Evolutionary conservation across 768 basidiomycete genomes (phyloP).

Genomic region (Rhodotorula kratochvilovae): DNA sequence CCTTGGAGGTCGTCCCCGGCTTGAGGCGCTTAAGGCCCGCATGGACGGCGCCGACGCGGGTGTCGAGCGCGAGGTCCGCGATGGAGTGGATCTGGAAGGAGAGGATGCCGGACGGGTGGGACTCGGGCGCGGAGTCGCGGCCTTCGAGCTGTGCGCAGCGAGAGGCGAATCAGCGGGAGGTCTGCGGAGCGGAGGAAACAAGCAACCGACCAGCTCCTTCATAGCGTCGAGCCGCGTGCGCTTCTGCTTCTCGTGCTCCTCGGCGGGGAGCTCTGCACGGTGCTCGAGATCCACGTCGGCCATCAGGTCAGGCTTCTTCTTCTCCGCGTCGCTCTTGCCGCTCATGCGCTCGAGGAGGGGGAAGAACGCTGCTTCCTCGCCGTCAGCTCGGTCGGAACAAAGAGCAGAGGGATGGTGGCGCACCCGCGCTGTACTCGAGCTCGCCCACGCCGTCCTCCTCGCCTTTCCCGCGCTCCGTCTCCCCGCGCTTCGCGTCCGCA

Average conservation of each 20-base stretch:
- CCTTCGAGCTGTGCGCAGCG: neutral
- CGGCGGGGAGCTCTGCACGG: neutral
- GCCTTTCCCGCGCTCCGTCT: neutral
- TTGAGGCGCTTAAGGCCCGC: neutral
- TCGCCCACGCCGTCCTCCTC: neutral
- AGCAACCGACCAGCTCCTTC: neutral
- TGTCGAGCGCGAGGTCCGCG: conserved; percentile 16
- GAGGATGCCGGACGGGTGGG: conserved; percentile 29
- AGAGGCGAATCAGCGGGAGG: neutral
- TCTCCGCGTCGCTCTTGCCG: neutral
- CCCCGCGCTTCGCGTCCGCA: neutral
- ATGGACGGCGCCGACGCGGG: neutral
- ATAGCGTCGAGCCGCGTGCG: neutral
- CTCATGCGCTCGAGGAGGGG: conserved; percentile 1
- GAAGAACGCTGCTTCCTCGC: neutral
- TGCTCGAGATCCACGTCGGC: neutral
- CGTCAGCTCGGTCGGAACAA: neutral
- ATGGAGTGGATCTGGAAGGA: conserved; percentile 33
- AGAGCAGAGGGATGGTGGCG: neutral
- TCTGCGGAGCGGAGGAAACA: no score
- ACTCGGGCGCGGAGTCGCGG: neutral
- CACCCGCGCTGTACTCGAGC: conserved; percentile 6
- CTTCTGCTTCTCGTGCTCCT: conserved; percentile 20
- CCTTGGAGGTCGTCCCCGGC: neutral
- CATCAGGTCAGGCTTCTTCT: neutral